Evolutionary conservation across 768 basidiomycete genomes (phyloP).

Genomic region (Strobilomyces dryophilus): DNA sequence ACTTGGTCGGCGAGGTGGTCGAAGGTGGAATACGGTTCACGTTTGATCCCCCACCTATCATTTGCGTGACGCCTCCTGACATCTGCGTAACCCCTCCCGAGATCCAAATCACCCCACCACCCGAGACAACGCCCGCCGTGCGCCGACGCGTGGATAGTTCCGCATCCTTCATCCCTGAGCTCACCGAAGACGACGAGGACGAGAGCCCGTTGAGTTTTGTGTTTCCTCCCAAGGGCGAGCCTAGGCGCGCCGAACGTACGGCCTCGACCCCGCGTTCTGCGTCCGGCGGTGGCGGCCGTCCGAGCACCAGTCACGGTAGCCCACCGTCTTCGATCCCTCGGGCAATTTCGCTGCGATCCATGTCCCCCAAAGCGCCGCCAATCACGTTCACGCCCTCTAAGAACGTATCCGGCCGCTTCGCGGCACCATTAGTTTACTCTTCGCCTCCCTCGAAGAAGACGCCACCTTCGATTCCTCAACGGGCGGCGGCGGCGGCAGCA

Average conservation of each 20-base stretch:
- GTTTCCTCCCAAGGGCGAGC: conserved; percentile 16
- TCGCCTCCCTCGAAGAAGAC: conserved; percentile 53
- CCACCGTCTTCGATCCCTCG: conserved; percentile 55
- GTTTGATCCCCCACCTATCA: conserved; percentile 55
- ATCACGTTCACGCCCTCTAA: conserved; percentile 35
- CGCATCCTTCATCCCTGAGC: conserved; percentile 2
- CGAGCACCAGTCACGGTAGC: conserved; percentile 14
- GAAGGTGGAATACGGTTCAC: conserved; percentile 71
- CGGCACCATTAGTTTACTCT: conserved; percentile 21
- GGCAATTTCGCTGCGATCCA: conserved; percentile 34
- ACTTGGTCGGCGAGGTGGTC: conserved; percentile 54
- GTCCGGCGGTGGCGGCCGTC: conserved; percentile 2
- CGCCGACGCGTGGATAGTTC: conserved; percentile 2
- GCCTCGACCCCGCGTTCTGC: conserved; percentile 8
- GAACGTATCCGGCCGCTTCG: conserved; percentile 25
- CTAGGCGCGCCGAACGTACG: conserved; percentile 5
- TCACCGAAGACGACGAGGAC: conserved; percentile 22
- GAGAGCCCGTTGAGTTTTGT: conserved; percentile 20
- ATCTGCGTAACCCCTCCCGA: conserved; percentile 24
- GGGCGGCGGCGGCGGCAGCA: conserved; percentile 28
- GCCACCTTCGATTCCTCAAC: conserved; percentile 63
- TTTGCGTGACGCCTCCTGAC: conserved; percentile 26
- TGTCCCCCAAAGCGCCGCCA: conserved; percentile 26
- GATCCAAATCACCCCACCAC: conserved; percentile 20
- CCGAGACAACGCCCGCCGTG: conserved; percentile 20